phyloP scores from a whole-genome alignment of 345 rosid species.

The Ricinus communis region DNA sequence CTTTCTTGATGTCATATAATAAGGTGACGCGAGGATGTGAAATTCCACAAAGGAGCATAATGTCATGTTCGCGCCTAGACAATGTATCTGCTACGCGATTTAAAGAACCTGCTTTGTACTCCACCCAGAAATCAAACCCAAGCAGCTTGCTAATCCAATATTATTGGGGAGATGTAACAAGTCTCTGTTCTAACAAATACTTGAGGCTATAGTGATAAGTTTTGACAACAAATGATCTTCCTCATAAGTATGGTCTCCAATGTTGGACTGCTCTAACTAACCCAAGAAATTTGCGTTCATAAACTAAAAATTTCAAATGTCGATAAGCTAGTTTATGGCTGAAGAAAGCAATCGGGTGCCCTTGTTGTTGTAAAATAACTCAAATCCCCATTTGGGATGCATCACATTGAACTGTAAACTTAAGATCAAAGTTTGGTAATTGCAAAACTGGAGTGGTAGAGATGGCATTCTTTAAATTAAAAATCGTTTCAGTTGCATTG shows the following conservation, averaged over 20 bases:
- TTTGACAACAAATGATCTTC: not conserved
- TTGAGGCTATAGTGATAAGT: constrained; percentile 2
- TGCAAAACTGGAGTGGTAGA: not conserved
- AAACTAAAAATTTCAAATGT: not conserved
- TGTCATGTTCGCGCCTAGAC: no score
- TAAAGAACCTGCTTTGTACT: no score
- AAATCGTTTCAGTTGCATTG: not conserved
- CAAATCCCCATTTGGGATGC: not conserved
- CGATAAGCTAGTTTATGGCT: not conserved
- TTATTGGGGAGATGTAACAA: no score
- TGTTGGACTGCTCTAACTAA: not conserved
- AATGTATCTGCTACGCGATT: no score
- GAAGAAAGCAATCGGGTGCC: not conserved
- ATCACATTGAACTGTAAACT: not conserved
- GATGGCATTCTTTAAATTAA: not conserved
- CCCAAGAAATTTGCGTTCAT: not conserved
- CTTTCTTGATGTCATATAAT: no score
- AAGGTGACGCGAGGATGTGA: no score
- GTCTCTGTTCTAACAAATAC: not conserved
- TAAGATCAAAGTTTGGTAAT: not conserved
- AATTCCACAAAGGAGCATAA: no score
- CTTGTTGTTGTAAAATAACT: not conserved
- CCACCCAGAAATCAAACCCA: no score
- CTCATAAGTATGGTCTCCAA: not conserved
- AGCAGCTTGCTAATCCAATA: no score